These are phyloP conservation scores for Grigorovia humatica DNA, from an alignment of 805 yeast genomes.

Conservation along the genomic window DNA sequence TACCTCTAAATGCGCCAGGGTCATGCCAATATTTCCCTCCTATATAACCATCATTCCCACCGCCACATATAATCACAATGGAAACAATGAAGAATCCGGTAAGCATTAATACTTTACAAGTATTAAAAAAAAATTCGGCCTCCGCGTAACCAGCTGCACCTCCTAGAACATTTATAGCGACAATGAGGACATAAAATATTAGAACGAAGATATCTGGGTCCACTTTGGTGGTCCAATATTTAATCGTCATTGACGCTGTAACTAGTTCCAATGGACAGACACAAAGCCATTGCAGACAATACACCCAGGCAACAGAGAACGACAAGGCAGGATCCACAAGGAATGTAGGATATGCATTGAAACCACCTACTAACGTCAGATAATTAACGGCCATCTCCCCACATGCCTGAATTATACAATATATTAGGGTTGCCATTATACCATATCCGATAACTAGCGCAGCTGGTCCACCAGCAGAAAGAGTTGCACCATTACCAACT, in stretches of 20 bases:
- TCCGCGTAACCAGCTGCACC: slow-evolving; percentile 54
- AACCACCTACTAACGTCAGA: slow-evolving; percentile 50
- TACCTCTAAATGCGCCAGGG: slow-evolving; percentile 43
- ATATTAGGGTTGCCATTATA: slow-evolving; percentile 47
- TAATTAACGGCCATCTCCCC: slow-evolving; percentile 61
- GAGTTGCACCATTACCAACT: slow-evolving; percentile 45
- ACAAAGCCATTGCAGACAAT: slow-evolving; percentile 52
- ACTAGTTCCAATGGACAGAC: slow-evolving; percentile 56
- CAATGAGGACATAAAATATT: slow-evolving; percentile 39
- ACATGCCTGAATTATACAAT: slow-evolving; percentile 49
- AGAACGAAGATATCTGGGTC: slow-evolving; percentile 50
- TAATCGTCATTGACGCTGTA: slow-evolving; percentile 51
- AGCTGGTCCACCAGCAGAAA: slow-evolving; percentile 38
- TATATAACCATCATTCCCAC: slow-evolving; percentile 36
- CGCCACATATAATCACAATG: slow-evolving; percentile 34
- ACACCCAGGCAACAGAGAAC: slow-evolving; percentile 54
- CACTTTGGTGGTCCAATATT: slow-evolving; percentile 45
- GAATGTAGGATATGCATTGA: slow-evolving; percentile 45
- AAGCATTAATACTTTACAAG: slow-evolving; percentile 53
- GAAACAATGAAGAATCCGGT: slow-evolving; percentile 49
- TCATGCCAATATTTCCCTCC: slow-evolving; percentile 42
- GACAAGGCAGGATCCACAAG: slow-evolving; percentile 48
- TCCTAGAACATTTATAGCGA: slow-evolving; percentile 36
- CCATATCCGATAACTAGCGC: slow-evolving; percentile 45
- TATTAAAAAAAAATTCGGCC: slow-evolving; percentile 54